Base-by-base conservation (phyloP, 495 filamentous ascomycete species). In the Tetracladium marchalianum region DNA sequence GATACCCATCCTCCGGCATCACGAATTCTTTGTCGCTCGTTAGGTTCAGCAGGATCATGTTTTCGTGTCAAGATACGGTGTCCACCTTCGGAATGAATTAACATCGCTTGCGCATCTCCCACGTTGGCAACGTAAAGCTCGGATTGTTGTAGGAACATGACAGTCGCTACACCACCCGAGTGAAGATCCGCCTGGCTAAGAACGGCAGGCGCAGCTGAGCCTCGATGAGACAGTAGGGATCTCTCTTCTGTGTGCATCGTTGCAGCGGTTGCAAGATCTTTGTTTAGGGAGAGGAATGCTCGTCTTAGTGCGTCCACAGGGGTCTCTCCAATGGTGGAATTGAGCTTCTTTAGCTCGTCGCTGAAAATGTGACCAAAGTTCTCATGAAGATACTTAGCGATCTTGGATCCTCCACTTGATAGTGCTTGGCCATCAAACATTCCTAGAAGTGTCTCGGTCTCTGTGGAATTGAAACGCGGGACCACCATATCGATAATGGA, bases 401-500 rank as follows among this genome's bases (percentile, higher is more conserved):
- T 83, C 64, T 92, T 89, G 43, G 90, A 96, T 37, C 92, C 92
- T 46, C 87, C 84, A 48, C 72, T 87, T 15, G 86, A 85, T 49
- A 88, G 67, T 10, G 80, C 74, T 59, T 95, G 86, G 1, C 92
- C 92, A 62, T 99, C 92, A 56, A 99, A 99, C 68, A 99, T 78
- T 1, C 92, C 92, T 33, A 97, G 65, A 33, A 99, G 70, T 11
- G 82, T 92, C 60, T 97, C 89, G 42, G 86, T 81, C 50, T 95
- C 87, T 40, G 84, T 84, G n/a, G 86, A 88, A 57, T 87, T 85
- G 60, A 96, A 85, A 18, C 85, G 80, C 1, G 93, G 93, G 27
- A 97, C 85, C 35, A 97, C 88, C 70, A 99, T 84, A 64, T 99
- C 92, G 37, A 97, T 85, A n/a, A 89, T 95, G 9, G 93, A 96